Percentiles rank a stretch among this genome's conserved stretches.
These are phyloP conservation scores for Debaryomyces sp. DNA, from an alignment of 1,139 yeast species.

Conservation along the genomic window DNA sequence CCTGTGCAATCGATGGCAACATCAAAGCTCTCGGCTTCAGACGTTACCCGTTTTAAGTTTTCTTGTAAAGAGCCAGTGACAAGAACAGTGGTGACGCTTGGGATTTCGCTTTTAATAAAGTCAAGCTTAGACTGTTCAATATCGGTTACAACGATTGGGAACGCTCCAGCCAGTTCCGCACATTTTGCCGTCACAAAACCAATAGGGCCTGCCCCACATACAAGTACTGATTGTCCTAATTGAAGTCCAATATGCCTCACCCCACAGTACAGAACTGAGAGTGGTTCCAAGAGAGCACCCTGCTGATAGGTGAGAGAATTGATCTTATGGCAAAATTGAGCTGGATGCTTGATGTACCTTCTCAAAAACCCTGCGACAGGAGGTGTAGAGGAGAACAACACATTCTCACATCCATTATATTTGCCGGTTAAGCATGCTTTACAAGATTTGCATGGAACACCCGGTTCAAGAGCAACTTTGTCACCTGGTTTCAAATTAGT, in stretches of 20 bases:
- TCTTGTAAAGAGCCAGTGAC: slow-evolving; percentile 24
- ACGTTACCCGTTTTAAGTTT: slow-evolving; percentile 20
- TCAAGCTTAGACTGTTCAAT: slow-evolving; percentile 24
- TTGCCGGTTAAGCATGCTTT: slow-evolving; percentile 30
- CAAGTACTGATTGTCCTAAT: slow-evolving; percentile 24
- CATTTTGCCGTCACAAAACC: slow-evolving; percentile 27
- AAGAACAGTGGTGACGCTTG: slow-evolving; percentile 25
- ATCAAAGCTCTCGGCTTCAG: slow-evolving; percentile 14
- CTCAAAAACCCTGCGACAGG: slow-evolving; percentile 30
- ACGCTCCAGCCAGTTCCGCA: slow-evolving; percentile 27
- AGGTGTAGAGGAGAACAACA: slow-evolving; percentile 25
- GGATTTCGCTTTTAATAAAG: slow-evolving; percentile 31
- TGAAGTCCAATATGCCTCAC: slow-evolving; percentile 22
- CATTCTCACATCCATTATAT: slow-evolving; percentile 27
- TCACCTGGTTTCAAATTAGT: slow-evolving; percentile 25
- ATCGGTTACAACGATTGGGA: slow-evolving; percentile 28
- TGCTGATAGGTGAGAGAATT: slow-evolving; percentile 25
- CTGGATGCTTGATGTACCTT: slow-evolving; percentile 23
- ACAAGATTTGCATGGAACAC: slow-evolving; percentile 30
- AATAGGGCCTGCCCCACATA: slow-evolving; percentile 33
- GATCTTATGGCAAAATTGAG: slow-evolving; percentile 22
- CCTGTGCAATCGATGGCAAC: slow-evolving; percentile 34
- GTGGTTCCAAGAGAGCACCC: slow-evolving; percentile 31
- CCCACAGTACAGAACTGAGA: slow-evolving; percentile 29
- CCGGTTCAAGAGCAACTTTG: slow-evolving; percentile 31